Base-by-base conservation (phyloP, 495 filamentous ascomycete species). In the Trichoderma parareesei region DNA sequence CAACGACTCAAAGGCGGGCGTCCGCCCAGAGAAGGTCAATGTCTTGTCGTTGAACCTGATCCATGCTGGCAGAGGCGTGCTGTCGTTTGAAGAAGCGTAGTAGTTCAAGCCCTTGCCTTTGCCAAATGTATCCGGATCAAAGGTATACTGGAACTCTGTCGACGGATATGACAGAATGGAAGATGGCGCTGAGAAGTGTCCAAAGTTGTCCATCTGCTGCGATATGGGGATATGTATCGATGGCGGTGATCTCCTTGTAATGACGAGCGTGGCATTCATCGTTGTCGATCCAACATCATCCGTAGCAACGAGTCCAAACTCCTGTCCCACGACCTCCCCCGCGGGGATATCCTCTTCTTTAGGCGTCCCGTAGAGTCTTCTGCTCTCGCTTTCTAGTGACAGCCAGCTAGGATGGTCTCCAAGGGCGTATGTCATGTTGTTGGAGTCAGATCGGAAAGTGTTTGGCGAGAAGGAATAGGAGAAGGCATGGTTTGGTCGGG, bases 31-130 rank as follows among this genome's bases (percentile, higher is more conserved):
- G 69, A 96, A 96, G 11, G 81, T 80, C 40, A 97, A 80, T 7
- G 67, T 76, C 2, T 70, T 66, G 2, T 82, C 68, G 70, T 96
- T 85, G 69, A 97, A 97, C 11, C 74, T 77, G 48, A 96, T 82
- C 93, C 92, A 97, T 5, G 92, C 90, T 42, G 93, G 93, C 46
- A 97, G 76, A 40, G 93, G 92, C 7, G 88, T 87, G 69, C 93
- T 90, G 66, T 92, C 86, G 3, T 72, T 75, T 44, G 89, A 88
- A 11, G 88, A 86, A 33, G 91, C 89, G 70, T 96, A 94, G 73
- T 92, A 96, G 43, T 67, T 78, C 35, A 84, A 63, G 33, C 44
- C 62, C 10, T 35, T 9, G 6, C 53, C 53, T 61, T 42, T 67
- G 18, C 60, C 71, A 65, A 82, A 82, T 0, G 79, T 82, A 62